A percentile compares a stretch with the other conserved stretches of the same genome.
Evolutionary conservation across 805 yeast species (phyloP).

Genomic region (Spathaspora girioi): DNA sequence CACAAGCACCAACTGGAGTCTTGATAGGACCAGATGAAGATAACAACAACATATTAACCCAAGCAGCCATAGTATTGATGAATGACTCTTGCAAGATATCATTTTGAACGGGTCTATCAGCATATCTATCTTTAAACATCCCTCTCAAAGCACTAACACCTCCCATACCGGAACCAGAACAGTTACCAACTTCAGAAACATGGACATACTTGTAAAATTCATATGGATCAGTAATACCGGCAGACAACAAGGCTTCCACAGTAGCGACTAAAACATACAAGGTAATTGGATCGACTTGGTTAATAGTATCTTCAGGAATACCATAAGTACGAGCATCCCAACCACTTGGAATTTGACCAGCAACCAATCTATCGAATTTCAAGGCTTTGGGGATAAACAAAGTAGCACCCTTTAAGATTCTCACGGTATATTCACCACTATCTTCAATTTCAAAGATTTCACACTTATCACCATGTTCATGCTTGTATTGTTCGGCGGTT

Average conservation of each 20-base stretch:
- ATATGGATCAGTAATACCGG: constrained; percentile 98
- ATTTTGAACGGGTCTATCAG: constrained; percentile 92
- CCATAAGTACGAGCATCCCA: constrained; percentile 97
- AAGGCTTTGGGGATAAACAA: constrained; percentile 87
- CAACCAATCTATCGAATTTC: constrained; percentile 69
- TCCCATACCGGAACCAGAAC: constrained; percentile 99
- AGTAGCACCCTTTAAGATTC: constrained; percentile 88
- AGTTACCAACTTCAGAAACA: constrained; percentile 97
- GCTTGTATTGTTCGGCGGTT: constrained; percentile 91
- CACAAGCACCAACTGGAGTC: constrained; percentile 99
- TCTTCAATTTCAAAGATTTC: constrained; percentile 87
- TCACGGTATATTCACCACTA: constrained; percentile 89
- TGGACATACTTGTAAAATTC: constrained; percentile 98
- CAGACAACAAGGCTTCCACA: constrained; percentile 86
- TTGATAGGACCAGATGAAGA: constrained; percentile 98
- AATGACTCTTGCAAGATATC: constrained; percentile 97
- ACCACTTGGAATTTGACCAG: constrained; percentile 97
- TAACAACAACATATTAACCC: constrained; percentile 97
- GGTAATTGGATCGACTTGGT: constrained; percentile 96
- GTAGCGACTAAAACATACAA: constrained; percentile 90
- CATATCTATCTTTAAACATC: constrained; percentile 94
- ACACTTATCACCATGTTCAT: constrained; percentile 89
- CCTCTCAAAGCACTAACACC: constrained; percentile 97
- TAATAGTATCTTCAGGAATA: constrained; percentile 85
- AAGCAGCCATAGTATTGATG: constrained; percentile 98